These are phyloP conservation scores for Lipomyces orientalis DNA, from an alignment of 805 yeast species.

Conservation along the genomic window DNA sequence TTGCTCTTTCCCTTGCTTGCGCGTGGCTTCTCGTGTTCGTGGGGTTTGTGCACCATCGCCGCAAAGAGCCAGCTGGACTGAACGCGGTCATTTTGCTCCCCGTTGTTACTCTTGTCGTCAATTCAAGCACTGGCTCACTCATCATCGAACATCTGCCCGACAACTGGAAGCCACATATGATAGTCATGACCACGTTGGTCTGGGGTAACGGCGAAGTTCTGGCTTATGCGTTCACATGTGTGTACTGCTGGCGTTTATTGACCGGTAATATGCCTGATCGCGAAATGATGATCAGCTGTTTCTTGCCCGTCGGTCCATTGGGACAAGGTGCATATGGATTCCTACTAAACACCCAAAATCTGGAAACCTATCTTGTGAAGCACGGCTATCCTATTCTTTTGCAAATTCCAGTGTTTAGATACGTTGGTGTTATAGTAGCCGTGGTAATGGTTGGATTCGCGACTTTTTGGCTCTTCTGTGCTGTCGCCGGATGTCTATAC, in stretches of 20 bases:
- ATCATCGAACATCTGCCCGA: constrained; percentile 54
- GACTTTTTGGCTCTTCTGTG: constrained; percentile 58
- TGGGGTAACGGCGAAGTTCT: constrained; percentile 74
- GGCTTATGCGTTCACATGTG: constrained; percentile 60
- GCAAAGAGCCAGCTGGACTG: constrained; percentile 50
- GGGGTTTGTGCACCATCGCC: constrained; percentile 50
- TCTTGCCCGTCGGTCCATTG: constrained; percentile 80
- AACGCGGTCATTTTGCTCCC: constrained; percentile 71
- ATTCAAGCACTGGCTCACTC: constrained; percentile 70
- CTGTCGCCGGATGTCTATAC: constrained; percentile 47
- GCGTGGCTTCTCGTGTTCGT: constrained; percentile 67
- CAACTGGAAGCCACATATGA: constrained; percentile 57
- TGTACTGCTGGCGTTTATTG: constrained; percentile 65
- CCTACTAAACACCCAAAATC: constrained; percentile 58
- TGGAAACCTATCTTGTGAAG: constrained; percentile 38
- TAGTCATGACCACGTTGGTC: constrained; percentile 60
- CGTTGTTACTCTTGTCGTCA: constrained; percentile 79
- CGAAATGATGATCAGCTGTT: constrained; percentile 57
- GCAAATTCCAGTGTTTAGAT: constrained; percentile 41
- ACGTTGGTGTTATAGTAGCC: constrained; percentile 51
- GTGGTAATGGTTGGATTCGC: constrained; percentile 61
- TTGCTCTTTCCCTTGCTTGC: constrained; percentile 58
- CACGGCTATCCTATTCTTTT: constrained; percentile 42
- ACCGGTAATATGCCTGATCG: constrained; percentile 60
- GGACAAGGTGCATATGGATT: constrained; percentile 85